Conservation (phyloP, 169 alveolate species). For the Plasmodium vivax region DNA sequence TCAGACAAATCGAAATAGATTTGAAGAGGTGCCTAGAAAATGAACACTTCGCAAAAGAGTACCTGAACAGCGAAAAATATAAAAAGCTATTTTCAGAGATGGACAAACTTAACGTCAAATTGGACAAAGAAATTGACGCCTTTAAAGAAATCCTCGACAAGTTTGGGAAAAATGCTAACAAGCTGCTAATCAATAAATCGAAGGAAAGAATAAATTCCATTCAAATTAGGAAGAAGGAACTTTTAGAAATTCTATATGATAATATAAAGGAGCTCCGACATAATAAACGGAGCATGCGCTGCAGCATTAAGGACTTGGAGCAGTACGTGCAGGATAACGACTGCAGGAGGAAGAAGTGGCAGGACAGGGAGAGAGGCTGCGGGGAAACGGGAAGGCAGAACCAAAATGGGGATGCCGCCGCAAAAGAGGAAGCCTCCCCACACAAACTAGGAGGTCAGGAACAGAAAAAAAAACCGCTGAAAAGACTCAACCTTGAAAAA, state of each 20-base stretch:
- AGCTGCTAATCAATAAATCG: conserved; percentile 37
- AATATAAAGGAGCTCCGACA: conserved; percentile 39
- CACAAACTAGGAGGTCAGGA: not conserved
- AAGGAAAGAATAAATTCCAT: conserved; percentile 55
- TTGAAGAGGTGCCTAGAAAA: conserved; percentile 56
- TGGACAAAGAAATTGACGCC: conserved; percentile 35
- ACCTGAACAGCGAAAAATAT: conserved; percentile 23
- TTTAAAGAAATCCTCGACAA: conserved; percentile 38
- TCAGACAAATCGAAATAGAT: conserved; percentile 40
- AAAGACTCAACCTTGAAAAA: conserved; percentile 50
- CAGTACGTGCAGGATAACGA: not conserved
- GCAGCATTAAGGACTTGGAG: not conserved
- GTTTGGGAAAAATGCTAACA: conserved; percentile 65
- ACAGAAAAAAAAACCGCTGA: too few species aligned
- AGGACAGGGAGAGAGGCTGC: not conserved
- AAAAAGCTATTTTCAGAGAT: conserved; percentile 26
- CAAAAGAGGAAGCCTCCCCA: not conserved
- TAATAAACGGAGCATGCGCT: not conserved
- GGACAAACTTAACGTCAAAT: conserved; percentile 11
- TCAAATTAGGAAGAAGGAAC: conserved; percentile 19
- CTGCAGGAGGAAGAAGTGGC: not conserved
- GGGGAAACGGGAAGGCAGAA: not conserved
- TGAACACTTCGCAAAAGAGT: conserved; percentile 18
- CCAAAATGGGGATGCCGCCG: not conserved
- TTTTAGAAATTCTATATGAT: conserved; percentile 34